A percentile compares a stretch with the other conserved stretches of the same genome.
Conservation (phyloP, 2,329 filamentous ascomycete species). For the Ustulina deusta region DNA sequence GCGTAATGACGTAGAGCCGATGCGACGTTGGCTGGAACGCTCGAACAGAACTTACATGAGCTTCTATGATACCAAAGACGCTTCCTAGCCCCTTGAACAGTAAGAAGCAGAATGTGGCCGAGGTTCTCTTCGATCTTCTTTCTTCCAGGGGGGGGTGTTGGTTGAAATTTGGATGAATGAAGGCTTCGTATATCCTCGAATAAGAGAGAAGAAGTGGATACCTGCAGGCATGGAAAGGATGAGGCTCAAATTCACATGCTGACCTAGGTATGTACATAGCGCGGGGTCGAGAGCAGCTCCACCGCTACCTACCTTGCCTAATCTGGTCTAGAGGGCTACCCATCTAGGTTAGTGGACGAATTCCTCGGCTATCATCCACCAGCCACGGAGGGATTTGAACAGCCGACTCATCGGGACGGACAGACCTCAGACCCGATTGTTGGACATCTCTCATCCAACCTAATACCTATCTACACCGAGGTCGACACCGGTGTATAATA, state of each 20-base stretch:
- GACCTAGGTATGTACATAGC: not conserved
- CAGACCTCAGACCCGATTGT: conserved; percentile 19
- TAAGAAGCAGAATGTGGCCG: not conserved
- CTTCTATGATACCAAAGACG: not conserved
- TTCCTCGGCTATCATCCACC: not conserved
- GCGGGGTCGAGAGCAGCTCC: not conserved
- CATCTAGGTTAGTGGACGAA: not conserved
- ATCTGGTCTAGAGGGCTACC: not conserved
- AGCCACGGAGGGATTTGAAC: conserved; percentile 10
- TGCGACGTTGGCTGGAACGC: not conserved
- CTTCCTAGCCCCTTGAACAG: not conserved
- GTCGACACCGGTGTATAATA: not conserved
- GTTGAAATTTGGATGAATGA: conserved; percentile 1
- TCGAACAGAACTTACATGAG: not conserved
- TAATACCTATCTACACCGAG: not conserved
- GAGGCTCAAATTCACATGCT: conserved; percentile 29
- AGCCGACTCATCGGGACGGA: conserved; percentile 17
- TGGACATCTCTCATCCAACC: not conserved
- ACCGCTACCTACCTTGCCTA: not conserved
- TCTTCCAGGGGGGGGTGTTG: not conserved
- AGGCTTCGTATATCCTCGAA: conserved; percentile 40
- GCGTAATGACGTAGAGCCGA: not conserved
- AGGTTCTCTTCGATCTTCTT: not conserved
- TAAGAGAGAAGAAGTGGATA: conserved; percentile 33
- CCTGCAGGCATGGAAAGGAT: not conserved